Evolutionary conservation across 1,284 basidiomycete genomes (phyloP).

Genomic region (Ganoderma resinaceum): DNA sequence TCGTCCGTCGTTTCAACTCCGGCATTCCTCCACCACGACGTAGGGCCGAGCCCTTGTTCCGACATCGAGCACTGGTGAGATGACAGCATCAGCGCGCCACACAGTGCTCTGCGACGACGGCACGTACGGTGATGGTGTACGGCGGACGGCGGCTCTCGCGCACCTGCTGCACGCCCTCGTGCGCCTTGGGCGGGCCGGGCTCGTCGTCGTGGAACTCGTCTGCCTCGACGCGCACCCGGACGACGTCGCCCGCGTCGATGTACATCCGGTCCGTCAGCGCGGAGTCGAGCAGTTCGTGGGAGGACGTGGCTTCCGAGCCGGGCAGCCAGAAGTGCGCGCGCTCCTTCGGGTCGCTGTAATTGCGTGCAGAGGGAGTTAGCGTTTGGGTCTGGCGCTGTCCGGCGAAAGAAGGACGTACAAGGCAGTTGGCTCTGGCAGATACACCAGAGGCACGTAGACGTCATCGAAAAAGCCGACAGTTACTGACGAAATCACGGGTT

Average conservation of each 20-base stretch:
- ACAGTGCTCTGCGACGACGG: neutral
- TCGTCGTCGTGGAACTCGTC: slow-evolving; percentile 94
- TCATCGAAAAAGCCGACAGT: slow-evolving; percentile 95
- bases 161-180: slow-evolving; percentile 66
- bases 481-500: slow-evolving; percentile 55
- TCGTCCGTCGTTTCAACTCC: slow-evolving; percentile 49
- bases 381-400: neutral
- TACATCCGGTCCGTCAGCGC: slow-evolving; percentile 80
- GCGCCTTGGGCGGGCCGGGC: slow-evolving; percentile 82
- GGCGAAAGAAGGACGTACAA: slow-evolving; percentile 60
- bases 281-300: slow-evolving; percentile 74
- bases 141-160: slow-evolving; percentile 67
- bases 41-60: slow-evolving; percentile 87
- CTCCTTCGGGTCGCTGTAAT: slow-evolving; percentile 77
- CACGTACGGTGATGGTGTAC: slow-evolving; percentile 77
- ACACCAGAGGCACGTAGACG: slow-evolving; percentile 80
- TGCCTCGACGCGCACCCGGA: slow-evolving; percentile 89
- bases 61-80: slow-evolving; percentile 79
- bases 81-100: slow-evolving; percentile 5
- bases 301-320: slow-evolving; percentile 59
- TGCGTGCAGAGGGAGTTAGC: slow-evolving; percentile 14
- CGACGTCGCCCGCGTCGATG: slow-evolving; percentile 82
- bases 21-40: slow-evolving; percentile 73
- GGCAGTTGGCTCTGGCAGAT: slow-evolving; percentile 77
- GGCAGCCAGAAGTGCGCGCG: slow-evolving; percentile 86